phyloP scores from a whole-genome alignment of 2,329 filamentous ascomycete species.

The Aspergillus transmontanensis region DNA sequence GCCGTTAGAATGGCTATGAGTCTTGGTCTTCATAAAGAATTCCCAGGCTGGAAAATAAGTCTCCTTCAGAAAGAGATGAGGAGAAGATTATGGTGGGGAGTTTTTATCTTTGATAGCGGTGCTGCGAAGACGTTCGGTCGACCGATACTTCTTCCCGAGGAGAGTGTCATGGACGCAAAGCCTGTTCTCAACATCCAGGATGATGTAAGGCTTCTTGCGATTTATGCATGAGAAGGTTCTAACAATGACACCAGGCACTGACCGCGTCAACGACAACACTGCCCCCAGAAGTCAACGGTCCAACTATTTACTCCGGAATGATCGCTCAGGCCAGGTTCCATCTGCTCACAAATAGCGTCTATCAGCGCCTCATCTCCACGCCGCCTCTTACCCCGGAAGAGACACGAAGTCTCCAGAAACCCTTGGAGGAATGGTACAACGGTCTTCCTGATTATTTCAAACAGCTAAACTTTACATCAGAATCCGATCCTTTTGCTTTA shows the following conservation, averaged over 20 bases:
- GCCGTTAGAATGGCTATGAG: conserved; percentile 55
- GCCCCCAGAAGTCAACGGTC: conserved; percentile 40
- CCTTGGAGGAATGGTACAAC: conserved; percentile 47
- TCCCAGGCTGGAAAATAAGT: conserved; percentile 50
- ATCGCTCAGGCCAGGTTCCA: conserved; percentile 48
- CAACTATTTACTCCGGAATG: conserved; percentile 48
- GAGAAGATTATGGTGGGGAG: conserved; percentile 45
- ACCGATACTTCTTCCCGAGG: conserved; percentile 49
- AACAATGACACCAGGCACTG: conserved; percentile 30
- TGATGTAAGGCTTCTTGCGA: conserved; percentile 25
- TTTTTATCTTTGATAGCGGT: conserved; percentile 53
- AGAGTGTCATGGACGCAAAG: conserved; percentile 48
- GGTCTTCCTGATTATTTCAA: conserved; percentile 45
- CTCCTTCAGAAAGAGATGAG: conserved; percentile 46
- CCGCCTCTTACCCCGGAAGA: conserved; percentile 46
- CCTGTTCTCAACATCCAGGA: conserved; percentile 50
- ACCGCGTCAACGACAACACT: conserved; percentile 38
- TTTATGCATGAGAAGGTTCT: neutral
- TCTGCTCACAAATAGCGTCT: conserved; percentile 47
- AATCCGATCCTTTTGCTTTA: conserved; percentile 40
- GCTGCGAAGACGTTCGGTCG: conserved; percentile 55
- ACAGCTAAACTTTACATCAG: conserved; percentile 34
- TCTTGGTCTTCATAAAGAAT: conserved; percentile 54
- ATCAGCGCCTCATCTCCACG: conserved; percentile 48
- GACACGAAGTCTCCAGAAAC: conserved; percentile 42